phyloP scores from a whole-genome alignment of 495 filamentous ascomycete genomes.

The Podospora pseudoanserina region DNA sequence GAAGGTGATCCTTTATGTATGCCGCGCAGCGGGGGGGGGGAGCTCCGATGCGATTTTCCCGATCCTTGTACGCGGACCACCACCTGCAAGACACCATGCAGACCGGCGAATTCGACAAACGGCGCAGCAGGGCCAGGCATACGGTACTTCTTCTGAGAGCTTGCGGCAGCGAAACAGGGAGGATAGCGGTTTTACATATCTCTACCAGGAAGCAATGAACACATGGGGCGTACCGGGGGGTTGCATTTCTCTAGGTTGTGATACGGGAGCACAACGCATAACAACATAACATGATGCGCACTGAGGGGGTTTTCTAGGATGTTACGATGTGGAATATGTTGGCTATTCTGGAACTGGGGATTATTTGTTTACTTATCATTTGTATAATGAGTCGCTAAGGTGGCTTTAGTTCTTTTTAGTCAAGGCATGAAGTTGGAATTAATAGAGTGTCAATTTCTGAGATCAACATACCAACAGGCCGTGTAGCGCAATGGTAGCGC shows the following conservation, averaged over 20 bases:
- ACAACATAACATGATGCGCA: neutral
- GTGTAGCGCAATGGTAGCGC: slow-evolving; percentile 6
- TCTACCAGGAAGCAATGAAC: no score
- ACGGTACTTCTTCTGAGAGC: no score
- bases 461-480: neutral
- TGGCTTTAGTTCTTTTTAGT: neutral
- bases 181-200: no score
- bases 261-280: neutral
- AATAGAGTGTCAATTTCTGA: neutral
- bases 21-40: neutral
- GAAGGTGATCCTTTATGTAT: neutral
- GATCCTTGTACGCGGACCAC: neutral
- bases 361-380: neutral
- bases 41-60: neutral
- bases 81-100: neutral
- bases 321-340: neutral
- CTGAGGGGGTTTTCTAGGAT: neutral
- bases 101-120: neutral
- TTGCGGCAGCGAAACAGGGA: no score
- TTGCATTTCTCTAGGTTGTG: neutral
- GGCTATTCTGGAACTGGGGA: neutral
- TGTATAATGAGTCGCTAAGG: neutral
- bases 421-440: neutral
- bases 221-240: neutral
- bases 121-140: neutral